Evolutionary conservation across 2,329 filamentous ascomycete genomes (phyloP).

Genomic region (Huntiella bhutanensis): DNA sequence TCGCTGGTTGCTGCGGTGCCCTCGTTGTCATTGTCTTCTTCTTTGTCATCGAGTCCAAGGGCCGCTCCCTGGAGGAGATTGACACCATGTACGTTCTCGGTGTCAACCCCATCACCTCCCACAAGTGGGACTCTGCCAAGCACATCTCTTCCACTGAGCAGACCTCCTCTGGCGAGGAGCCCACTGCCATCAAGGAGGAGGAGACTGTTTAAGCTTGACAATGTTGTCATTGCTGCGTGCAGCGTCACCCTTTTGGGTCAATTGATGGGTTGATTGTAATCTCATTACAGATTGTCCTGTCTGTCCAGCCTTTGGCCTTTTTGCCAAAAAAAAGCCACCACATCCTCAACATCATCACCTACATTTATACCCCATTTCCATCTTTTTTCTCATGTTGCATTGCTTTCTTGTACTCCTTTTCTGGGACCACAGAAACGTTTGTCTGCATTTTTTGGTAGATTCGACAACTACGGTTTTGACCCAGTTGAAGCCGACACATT

Average conservation of each 20-base stretch:
- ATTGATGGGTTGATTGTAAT: neutral
- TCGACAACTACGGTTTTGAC: neutral
- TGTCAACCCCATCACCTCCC: slow-evolving; percentile 30
- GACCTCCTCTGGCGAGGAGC: slow-evolving; percentile 11
- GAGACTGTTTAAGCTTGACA: slow-evolving; percentile 3
- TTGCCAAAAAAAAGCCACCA: neutral
- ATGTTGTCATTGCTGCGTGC: neutral
- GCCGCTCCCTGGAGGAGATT: slow-evolving; percentile 54
- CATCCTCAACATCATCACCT: neutral
- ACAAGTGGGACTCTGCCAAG: slow-evolving; percentile 18
- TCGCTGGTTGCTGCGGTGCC: slow-evolving; percentile 46
- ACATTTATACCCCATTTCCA: neutral
- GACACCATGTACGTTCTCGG: slow-evolving; percentile 51
- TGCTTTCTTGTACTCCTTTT: neutral
- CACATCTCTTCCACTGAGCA: slow-evolving; percentile 10
- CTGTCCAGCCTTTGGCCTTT: too few species aligned
- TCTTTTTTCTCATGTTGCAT: neutral
- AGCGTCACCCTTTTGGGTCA: neutral
- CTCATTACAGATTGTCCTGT: neutral
- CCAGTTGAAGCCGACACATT: too few species aligned
- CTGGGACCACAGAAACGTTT: neutral
- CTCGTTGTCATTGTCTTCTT: slow-evolving; percentile 51
- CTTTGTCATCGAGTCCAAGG: slow-evolving; percentile 56
- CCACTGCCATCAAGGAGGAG: slow-evolving; percentile 9
- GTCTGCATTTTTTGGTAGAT: neutral